Conservation (phyloP, 805 yeast species). For the Metschnikowia noctiluminum region DNA sequence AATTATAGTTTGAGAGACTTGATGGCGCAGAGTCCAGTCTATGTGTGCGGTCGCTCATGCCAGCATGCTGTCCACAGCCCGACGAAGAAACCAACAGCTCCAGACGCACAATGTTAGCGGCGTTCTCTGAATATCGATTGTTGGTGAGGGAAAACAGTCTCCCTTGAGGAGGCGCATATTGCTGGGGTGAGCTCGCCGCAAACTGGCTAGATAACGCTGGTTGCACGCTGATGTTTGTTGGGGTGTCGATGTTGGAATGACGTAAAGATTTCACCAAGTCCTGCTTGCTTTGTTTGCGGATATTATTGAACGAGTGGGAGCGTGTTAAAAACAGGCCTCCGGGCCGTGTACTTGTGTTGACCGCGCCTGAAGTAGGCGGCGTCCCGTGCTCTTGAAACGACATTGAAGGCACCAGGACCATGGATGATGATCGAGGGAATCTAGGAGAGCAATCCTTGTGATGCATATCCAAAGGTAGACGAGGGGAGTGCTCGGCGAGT, state of each 20-base stretch:
- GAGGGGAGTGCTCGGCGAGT: constrained; percentile 4
- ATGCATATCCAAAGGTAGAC: background rate
- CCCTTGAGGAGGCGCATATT: background rate
- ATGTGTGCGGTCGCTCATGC: background rate
- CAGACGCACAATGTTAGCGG: constrained; percentile 18
- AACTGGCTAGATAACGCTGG: background rate
- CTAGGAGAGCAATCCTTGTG: background rate
- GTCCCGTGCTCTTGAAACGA: background rate
- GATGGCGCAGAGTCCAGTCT: constrained; percentile 22
- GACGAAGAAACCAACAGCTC: constrained; percentile 9
- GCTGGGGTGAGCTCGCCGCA: background rate
- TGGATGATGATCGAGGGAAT: constrained; percentile 10
- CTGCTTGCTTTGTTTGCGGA: constrained; percentile 15
- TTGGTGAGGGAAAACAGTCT: constrained; percentile 15
- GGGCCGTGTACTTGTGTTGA: background rate
- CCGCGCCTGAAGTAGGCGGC: background rate
- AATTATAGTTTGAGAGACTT: constrained; percentile 16
- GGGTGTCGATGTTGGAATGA: constrained; percentile 22
- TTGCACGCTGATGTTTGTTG: constrained; percentile 22
- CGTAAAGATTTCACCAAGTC: constrained; percentile 24
- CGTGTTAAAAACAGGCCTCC: constrained; percentile 3
- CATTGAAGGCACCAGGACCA: constrained; percentile 13
- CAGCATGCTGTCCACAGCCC: background rate
- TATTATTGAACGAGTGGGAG: constrained; percentile 19
- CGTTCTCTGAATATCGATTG: constrained; percentile 16